Evolutionary conservation across 495 filamentous ascomycete genomes (phyloP), one percentile per base, ranked within the genome.

Genomic region (Copromyces sp.): DNA sequence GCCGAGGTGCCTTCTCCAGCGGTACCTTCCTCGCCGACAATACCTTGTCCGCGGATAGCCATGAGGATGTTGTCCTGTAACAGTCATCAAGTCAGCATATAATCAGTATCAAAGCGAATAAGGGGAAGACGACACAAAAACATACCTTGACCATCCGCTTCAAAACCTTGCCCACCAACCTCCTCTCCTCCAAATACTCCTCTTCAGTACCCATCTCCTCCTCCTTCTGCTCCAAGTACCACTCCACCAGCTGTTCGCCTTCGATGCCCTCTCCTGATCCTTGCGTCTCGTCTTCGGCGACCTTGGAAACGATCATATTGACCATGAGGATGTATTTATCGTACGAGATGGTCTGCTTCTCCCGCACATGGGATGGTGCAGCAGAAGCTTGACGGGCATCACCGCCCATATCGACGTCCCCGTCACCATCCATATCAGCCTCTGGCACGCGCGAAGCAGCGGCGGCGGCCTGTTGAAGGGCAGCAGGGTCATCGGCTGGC

Each of bases 161-260:
- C 73, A 98, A 79, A 74, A 98, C 95, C 87, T 97, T 97, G 78
- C 83, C 86, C n/a, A 89, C 90, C 71, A 98, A 78, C 20, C 84
- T 86, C 77, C 89, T 87, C 86, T 99, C 95, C 16, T 81, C 83
- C 77, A 92, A 84, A 72, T 96, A 82, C 70, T 95, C 94, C 71
- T 96, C 93, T 80, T 95, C 88, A 17, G 83, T 89, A 45, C 90
- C 84, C 70, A 99, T 81, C 82, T 97, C 92, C 37, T 89, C 87
- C 79, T 98, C 95, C 77, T 92, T 92, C 82, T 96, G 91, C 83
- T 98, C 96, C 70, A 99, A 82, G 80, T 98, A 99, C 95, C 95
- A 98, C 59, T 93, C 79, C 4, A 94, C 81, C 7, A 99, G 85
- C 39, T 92, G 92, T 59, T 97, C 91, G 72, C 94, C 90, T 76